Base-by-base conservation (phyloP, 1,139 yeast genomes). In the Lodderomyces parapsilosis region DNA sequence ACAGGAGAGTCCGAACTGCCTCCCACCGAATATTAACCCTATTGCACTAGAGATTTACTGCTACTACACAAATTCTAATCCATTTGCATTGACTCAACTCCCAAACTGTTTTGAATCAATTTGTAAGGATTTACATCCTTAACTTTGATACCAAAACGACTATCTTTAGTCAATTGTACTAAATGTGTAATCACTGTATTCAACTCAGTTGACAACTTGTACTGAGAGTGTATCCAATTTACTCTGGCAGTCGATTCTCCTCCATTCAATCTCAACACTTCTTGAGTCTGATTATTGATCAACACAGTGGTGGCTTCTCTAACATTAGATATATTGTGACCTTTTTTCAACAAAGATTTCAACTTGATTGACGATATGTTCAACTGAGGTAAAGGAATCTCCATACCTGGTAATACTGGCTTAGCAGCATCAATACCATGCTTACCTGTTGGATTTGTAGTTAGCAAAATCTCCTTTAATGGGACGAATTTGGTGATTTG, bases 191-290 rank as follows among this genome's bases (percentile, higher is more conserved):
- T 73, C 43, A 78, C 75, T 45, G 72, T 78, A 23, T 72, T 67
- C 44, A 72, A 65, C 9, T 65, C 62, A 40, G 75, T 76, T 40
- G 71, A 60, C 46, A 85, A 63, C 59, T 79, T 78, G 64, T 67
- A 80, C 41, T 78, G 70, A 24, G 96, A 88, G 60, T 90, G 96
- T 41, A 87, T 85, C 90, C 94, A 91, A 52, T 90, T 81, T 51
- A 96, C 90, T 44, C 79, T 76, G 45, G 80, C 71, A 17, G 83
- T 74, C 54, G 77, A 74, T 37, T 70, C 62, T 40, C 96, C 96
- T 38, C 96, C 97, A 32, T 94, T 80, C 51, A 91, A 74, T 60
- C 96, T 79, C 47, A 90, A 64, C 20, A 86, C 70, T 59, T 86
- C 93, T 39, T 57, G 55, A 38, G 52, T 53, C 27, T 46, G 39